These are phyloP conservation scores for Cocos nucifera DNA, from an alignment of 176 grass and related monocot species.

Conservation along the genomic window DNA sequence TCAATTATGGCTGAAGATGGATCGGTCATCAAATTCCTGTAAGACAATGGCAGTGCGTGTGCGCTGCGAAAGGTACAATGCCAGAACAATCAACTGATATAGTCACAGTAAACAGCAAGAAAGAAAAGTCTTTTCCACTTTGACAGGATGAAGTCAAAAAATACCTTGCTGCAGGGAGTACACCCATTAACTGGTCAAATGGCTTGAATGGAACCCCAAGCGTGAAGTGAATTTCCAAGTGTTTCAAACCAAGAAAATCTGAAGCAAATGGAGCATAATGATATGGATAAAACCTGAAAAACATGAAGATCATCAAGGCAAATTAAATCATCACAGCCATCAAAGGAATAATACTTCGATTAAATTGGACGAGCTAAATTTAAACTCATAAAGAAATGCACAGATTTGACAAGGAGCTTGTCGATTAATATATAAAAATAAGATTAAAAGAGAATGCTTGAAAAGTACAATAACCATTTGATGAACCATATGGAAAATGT, in stretches of 20 bases:
- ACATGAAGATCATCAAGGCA: too few relatives aligned
- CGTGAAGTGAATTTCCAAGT: constrained; percentile 26
- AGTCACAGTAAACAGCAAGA: background rate
- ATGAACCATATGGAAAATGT: too few relatives aligned
- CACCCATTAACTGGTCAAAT: constrained; percentile 45
- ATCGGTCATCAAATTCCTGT: constrained; percentile 41
- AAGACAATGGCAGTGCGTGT: constrained; percentile 33
- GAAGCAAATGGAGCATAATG: constrained; percentile 50
- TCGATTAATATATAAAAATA: too few relatives aligned
- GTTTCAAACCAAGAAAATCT: constrained; percentile 30
- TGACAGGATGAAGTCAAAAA: constrained; percentile 1
- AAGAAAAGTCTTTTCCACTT: background rate
- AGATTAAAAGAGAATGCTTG: too few relatives aligned
- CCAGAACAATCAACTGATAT: background rate
- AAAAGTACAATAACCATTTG: too few relatives aligned
- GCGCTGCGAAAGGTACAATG: constrained; percentile 19
- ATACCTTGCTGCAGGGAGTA: constrained; percentile 40
- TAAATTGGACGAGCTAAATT: too few relatives aligned
- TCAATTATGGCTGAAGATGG: constrained; percentile 34
- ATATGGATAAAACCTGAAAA: constrained; percentile 45
- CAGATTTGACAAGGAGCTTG: too few relatives aligned
- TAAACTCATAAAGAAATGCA: too few relatives aligned
- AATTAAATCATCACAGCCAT: too few relatives aligned
- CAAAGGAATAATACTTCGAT: too few relatives aligned
- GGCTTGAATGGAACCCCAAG: constrained; percentile 41